Evolutionary conservation across 129 eudicot genomes (phyloP), one percentile per base, ranked within the genome.

Genomic region (Flaveria bidentis): DNA sequence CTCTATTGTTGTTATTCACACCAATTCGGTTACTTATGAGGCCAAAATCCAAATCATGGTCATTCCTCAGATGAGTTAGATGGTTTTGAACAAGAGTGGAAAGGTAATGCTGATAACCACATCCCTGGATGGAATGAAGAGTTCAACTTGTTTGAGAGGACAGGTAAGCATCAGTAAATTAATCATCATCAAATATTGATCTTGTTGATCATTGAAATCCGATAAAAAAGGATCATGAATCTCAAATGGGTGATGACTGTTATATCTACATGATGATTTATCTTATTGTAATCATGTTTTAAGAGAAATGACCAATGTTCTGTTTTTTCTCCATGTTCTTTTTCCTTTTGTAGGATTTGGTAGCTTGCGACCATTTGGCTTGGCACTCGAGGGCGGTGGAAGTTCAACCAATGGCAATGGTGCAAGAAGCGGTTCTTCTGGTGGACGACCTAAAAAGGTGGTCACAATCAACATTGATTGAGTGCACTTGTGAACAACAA

Each of bases 21-120:
- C 45, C 17, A 65, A 66, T 65, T 50, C 18, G 41, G 11, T 72
- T n/a, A 23, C 52, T 73, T 28, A 50, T 51, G 39, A 46, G 71
- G 30, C 26, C 2, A 7, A 41, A 26, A 51, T 50, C 46, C 39
- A 53, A 80, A 42, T 36, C 71, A 42, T 73, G 55, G 42, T 74
- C 23, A 58, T 67, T 70, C 49, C 12, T 26, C 87, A 93, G 98
- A 88, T 81, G 98, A 90, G 62, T 86, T 93, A 11, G 82, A 81
- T 63, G 82, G 85, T 64, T 93, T 93, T 81, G 97, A 93, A 60
- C 86, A 88, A 76, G 90, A 88, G 65, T 93, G 98, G 98, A 84
- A 73, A 67, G 91, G 96, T 72, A 88, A 82, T 33, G 81, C 82
- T 5, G 85, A 77, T 25, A 87, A 14, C 67, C 86, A 76, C 70